Evolutionary conservation across 1,284 basidiomycete genomes (phyloP).

Genomic region (Fistulinella staudtii): DNA sequence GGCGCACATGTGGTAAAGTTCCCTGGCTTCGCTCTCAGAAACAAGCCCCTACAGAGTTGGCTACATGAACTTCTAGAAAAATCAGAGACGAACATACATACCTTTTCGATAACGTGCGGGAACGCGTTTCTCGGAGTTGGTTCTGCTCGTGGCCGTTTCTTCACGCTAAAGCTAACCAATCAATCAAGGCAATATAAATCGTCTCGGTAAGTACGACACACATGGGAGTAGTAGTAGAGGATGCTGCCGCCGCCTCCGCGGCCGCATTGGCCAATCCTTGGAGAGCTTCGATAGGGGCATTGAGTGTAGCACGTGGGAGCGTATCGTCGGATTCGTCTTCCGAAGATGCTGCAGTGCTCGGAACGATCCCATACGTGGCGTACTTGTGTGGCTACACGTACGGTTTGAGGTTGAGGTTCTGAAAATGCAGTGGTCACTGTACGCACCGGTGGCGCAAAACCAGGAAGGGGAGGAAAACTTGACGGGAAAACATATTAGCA

Average conservation of each 20-base stretch:
- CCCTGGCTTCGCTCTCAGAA: slow-evolving; percentile 70
- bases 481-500: slow-evolving; percentile 7
- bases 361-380: slow-evolving; percentile 84
- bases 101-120: slow-evolving; percentile 82
- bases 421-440: not conserved
- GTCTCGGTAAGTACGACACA: slow-evolving; percentile 9
- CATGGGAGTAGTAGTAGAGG: slow-evolving; percentile 38
- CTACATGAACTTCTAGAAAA: slow-evolving; percentile 2
- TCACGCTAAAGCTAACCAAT: slow-evolving; percentile 48
- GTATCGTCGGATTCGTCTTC: slow-evolving; percentile 88
- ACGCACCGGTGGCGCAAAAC: slow-evolving; percentile 83
- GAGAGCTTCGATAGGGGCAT: slow-evolving; percentile 89
- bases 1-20: slow-evolving; percentile 75
- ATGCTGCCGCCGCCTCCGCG: slow-evolving; percentile 82
- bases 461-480: slow-evolving; percentile 78
- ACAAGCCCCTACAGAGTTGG: slow-evolving; percentile 59
- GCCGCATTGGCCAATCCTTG: slow-evolving; percentile 91
- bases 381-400: slow-evolving; percentile 74
- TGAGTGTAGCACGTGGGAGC: slow-evolving; percentile 73
- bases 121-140: slow-evolving; percentile 83
- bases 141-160: slow-evolving; percentile 85
- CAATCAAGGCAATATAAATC: slow-evolving; percentile 13
- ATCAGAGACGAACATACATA: slow-evolving; percentile 20
- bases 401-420: not conserved
- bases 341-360: slow-evolving; percentile 77